Evolutionary conservation across 2,329 filamentous ascomycete genomes (phyloP).

Genomic region (Clonostachys solani): DNA sequence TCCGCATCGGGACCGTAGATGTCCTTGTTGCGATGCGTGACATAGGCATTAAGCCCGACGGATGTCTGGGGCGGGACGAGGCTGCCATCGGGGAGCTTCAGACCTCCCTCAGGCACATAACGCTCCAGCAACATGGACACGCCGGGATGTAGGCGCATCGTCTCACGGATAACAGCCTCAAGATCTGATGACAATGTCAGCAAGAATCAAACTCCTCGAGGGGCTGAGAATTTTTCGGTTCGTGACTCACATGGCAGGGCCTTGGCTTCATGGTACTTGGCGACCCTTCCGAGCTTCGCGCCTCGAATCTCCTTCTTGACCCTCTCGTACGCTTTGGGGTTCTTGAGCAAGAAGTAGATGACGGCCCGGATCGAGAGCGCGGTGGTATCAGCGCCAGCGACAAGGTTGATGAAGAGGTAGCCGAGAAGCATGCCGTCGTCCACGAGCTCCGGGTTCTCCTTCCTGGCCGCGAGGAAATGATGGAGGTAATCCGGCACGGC

Average conservation of each 20-base stretch:
- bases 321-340: constrained; percentile 16
- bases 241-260: constrained; percentile 5
- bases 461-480: constrained; percentile 25
- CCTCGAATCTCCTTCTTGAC: constrained; percentile 11
- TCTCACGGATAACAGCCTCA: constrained; percentile 42
- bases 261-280: constrained; percentile 9
- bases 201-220: background rate
- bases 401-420: constrained; percentile 24
- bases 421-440: constrained; percentile 26
- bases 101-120: constrained; percentile 32
- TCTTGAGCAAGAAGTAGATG: constrained; percentile 29
- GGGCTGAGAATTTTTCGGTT: background rate
- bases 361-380: constrained; percentile 24
- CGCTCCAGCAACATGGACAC: constrained; percentile 40
- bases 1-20: constrained; percentile 38
- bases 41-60: constrained; percentile 29
- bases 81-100: constrained; percentile 22
- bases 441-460: constrained; percentile 24
- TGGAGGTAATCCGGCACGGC: constrained; percentile 21
- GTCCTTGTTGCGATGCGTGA: constrained; percentile 23
- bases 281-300: constrained; percentile 10
- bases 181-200: constrained; percentile 15
- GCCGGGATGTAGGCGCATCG: constrained; percentile 39
- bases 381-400: constrained; percentile 30
- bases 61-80: constrained; percentile 16